Evolutionary conservation across 495 filamentous ascomycete genomes (phyloP).

Genomic region (Penicillium salamii): DNA sequence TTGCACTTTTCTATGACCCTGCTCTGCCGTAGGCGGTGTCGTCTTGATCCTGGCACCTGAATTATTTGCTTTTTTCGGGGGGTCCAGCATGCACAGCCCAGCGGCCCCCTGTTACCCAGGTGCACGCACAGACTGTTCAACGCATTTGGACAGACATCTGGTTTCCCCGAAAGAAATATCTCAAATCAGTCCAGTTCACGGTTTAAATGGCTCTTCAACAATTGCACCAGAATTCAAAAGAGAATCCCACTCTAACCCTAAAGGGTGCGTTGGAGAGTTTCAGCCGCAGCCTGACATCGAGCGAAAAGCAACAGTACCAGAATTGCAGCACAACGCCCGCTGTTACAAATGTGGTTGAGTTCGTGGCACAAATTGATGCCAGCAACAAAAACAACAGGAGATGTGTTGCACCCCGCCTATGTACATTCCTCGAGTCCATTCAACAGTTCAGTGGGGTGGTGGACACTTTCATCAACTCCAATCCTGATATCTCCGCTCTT

Average conservation of each 20-base stretch:
- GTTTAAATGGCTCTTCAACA: no score
- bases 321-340: conserved; percentile 20
- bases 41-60: no score
- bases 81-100: no score
- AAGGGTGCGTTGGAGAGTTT: conserved; percentile 15
- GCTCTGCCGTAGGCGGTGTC: no score
- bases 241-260: conserved; percentile 7
- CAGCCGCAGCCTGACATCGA: conserved; percentile 15
- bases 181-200: no score
- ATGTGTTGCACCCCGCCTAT: conserved; percentile 26
- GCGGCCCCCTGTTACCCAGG: no score
- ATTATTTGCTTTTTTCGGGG: no score
- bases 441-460: conserved; percentile 31
- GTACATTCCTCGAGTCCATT: conserved; percentile 25
- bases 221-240: no score
- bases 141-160: no score
- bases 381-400: conserved; percentile 18
- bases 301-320: conserved; percentile 18
- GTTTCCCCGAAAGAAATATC: no score
- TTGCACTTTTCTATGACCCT: no score
- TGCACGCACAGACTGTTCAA: no score
- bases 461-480: conserved; percentile 30
- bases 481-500: conserved; percentile 32
- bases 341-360: conserved; percentile 24
- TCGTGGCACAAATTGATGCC: conserved; percentile 28